phyloP scores from a whole-genome alignment of 1,284 basidiomycete species.

The Dichomitus squalens region DNA sequence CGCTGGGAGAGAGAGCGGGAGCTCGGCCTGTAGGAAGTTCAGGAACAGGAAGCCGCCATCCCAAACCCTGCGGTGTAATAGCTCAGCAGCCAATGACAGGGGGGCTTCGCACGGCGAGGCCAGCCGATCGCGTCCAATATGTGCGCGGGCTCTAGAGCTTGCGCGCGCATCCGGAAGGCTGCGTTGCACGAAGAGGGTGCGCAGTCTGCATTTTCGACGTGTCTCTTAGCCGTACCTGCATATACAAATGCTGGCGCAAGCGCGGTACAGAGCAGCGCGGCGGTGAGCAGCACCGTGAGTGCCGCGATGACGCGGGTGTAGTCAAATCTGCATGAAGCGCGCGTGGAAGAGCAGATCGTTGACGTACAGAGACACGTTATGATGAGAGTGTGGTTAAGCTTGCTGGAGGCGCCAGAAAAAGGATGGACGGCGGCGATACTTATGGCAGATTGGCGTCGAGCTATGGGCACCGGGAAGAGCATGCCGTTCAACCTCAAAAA shows the following conservation, averaged over 20 bases:
- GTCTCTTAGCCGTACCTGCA: background rate
- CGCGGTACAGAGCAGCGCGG: background rate
- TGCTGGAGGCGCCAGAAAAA: constrained; percentile 4
- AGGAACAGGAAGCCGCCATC: background rate
- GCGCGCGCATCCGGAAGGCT: too few relatives aligned
- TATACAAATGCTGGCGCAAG: background rate
- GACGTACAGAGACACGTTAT: background rate
- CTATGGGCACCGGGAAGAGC: background rate
- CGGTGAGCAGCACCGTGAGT: background rate
- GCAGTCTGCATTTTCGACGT: background rate
- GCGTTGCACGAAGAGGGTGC: background rate
- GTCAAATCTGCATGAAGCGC: too few relatives aligned
- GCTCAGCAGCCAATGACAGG: background rate
- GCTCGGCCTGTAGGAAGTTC: background rate
- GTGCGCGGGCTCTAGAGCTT: background rate
- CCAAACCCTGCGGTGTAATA: background rate
- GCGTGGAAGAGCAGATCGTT: background rate
- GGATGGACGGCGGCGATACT: background rate
- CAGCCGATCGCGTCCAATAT: background rate
- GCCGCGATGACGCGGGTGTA: background rate
- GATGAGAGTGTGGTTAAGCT: constrained; percentile 13
- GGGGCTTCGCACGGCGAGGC: background rate
- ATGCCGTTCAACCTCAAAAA: background rate
- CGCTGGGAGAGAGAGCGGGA: background rate
- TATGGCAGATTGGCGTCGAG: background rate